Evolutionary conservation across 768 basidiomycete genomes (phyloP), one percentile per base, ranked within the genome.

Genomic region (Pholiota conissans): DNA sequence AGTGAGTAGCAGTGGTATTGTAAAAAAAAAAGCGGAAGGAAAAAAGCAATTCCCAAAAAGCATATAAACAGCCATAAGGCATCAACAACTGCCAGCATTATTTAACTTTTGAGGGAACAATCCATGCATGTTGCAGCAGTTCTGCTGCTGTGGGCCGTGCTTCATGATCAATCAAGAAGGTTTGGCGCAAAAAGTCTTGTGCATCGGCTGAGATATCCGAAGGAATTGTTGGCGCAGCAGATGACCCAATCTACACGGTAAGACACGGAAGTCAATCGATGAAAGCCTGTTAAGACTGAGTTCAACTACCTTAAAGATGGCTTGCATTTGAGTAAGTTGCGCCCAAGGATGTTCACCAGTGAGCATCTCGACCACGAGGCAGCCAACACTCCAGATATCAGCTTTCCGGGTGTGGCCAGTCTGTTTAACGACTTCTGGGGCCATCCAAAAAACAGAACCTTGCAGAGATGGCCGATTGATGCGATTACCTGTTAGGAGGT

Each of bases 371-470:
- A 98, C 93, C 24, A 97, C 88, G 47, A 98, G 74, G 71, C 95
- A 96, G 1, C 95, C 95, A 1, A 98, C 89, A 69, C 91, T 93
- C 95, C 95, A 98, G 54, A 97, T 95, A 70, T 97, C 95, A 5
- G 95, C 94, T 67, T 95, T 95, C 59, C 79, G 82, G 9, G 94
- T 95, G 68, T 97, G 93, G 0, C 87, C 84, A 24, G 88, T 94
- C 75, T 99, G 97, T 68, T 95, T 95, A 58, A 98, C 97, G 18
- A 98, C 94, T 73, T 98, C 96, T 0, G 96, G 96, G 0, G 96
- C 96, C 96, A 98, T 98, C 96, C 96, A 98, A 74, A 97, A 98
- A 10, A 98, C 95, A 1, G 95, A 97, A 2, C 97, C 97, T 71
- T 98, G 97, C 5, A 98, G 76, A 1, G 97, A 98, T 4, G 94